Base-by-base conservation (phyloP, 2,329 filamentous ascomycete genomes). In the Fusarium tuaranense region DNA sequence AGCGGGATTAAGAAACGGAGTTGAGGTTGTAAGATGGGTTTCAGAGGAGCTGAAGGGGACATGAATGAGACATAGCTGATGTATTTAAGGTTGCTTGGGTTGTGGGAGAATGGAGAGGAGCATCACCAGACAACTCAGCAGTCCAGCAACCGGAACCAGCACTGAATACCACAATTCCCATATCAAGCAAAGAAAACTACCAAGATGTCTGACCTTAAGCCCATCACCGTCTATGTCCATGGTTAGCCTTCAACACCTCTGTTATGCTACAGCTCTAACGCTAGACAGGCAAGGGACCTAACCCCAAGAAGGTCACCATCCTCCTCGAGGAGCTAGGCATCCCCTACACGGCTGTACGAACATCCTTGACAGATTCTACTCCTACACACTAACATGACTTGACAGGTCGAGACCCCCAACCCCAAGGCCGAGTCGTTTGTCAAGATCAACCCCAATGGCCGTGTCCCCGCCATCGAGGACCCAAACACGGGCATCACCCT, bases 281-380 rank as follows among this genome's bases (percentile, higher is more conserved):
- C 14, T 20, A 20, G 13, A 6, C 39, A 80, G 79, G 27, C 18
- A 58, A 14, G n/a, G 79, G 80, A 5, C 81, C 82, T 38, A 82
- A 82, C 64, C 80, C 78, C 6, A 74, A 67, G 46, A 83, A 84
- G 69, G 80, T 82, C 14, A 57, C 76, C 60, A 80, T 85, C 53
- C 53, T 81, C 20, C 74, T 84, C 4, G 82, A 84, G 57, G 83
- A 84, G 66, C 81, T 84, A 13, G 78, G 75, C 1, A 34, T 85
- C 5, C 81, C 82, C 5, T 84, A 84, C 73, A 79, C 80, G 22
- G 69, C 74, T 60, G 80, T 80, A 20, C 10, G 18, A 30, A 60
- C 57, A 30, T 22, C 5, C 12, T 32, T 5, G 2, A 9, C 6
- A 27, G 3, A 13, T 2, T 41, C 10, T n/a, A 25, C 14, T 27